phyloP scores from a whole-genome alignment of 2,329 filamentous ascomycete genomes.

The Colletotrichum caudatum region DNA sequence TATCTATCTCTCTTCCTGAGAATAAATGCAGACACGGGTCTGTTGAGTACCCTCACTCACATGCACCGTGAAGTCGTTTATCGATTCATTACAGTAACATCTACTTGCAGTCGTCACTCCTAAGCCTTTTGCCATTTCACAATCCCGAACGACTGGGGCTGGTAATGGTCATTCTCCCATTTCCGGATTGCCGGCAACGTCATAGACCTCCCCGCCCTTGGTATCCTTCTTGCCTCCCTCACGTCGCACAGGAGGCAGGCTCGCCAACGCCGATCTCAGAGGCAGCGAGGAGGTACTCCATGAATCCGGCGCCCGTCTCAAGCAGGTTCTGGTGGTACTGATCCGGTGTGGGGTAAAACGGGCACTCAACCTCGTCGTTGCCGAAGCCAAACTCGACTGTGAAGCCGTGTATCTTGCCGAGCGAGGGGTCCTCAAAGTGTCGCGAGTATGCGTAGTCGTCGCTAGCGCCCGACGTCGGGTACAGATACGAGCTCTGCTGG shows the following conservation, averaged over 20 bases:
- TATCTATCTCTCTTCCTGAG: neutral
- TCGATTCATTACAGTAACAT: neutral
- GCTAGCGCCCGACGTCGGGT: conserved; percentile 59
- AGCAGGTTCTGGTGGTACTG: conserved; percentile 59
- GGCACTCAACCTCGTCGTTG: conserved; percentile 50
- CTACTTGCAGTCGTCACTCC: neutral
- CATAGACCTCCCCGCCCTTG: neutral
- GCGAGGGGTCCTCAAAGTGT: conserved; percentile 54
- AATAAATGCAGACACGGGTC: neutral
- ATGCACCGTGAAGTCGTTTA: neutral
- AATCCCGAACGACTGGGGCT: neutral
- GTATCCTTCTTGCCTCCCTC: neutral
- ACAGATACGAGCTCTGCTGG: conserved; percentile 56
- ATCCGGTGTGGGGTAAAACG: conserved; percentile 60
- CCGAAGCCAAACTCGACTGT: conserved; percentile 62
- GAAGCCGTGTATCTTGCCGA: conserved; percentile 56
- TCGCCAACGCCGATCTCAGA: conserved; percentile 40
- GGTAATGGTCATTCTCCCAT: neutral
- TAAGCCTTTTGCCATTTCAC: neutral
- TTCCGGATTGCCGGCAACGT: neutral
- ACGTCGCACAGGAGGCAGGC: conserved; percentile 30
- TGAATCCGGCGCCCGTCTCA: conserved; percentile 60
- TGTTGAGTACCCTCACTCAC: neutral
- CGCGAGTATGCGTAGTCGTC: conserved; percentile 61
- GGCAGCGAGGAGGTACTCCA: conserved; percentile 55